Evolutionary conservation across 225 moss, liverwort and hornwort species (phyloP).

Genomic region (Straminergon stramineum): DNA sequence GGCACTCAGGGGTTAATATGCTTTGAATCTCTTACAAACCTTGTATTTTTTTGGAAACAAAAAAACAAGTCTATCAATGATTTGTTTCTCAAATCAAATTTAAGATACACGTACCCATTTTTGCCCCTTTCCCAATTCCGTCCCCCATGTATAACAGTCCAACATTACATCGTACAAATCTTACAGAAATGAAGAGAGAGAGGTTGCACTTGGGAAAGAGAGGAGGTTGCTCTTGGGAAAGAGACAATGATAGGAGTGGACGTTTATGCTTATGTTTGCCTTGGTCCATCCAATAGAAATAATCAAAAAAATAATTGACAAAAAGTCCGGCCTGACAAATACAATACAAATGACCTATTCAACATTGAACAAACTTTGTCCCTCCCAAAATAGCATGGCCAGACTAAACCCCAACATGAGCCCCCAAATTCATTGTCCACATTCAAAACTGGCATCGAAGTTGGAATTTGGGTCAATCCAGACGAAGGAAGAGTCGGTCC

Average conservation of each 20-base stretch:
- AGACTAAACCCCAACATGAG: not conserved
- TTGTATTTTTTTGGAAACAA: not conserved
- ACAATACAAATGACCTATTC: not conserved
- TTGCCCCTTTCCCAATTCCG: not conserved
- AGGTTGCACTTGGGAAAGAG: not conserved
- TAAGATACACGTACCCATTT: fast-evolving
- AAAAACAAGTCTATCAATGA: not conserved
- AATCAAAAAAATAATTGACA: too few relatives aligned
- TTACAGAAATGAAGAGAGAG: not conserved
- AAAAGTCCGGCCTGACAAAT: not conserved
- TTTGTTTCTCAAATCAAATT: not conserved
- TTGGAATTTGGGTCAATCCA: not conserved
- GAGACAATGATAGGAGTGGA: not conserved
- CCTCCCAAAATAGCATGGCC: not conserved
- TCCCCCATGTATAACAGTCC: not conserved
- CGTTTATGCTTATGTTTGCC: not conserved
- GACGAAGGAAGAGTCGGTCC: not conserved
- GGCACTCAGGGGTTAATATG: not conserved
- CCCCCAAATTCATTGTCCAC: not conserved
- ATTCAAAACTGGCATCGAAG: not conserved
- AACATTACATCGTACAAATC: not conserved
- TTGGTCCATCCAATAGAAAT: not conserved
- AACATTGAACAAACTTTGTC: not conserved
- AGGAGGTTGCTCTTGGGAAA: not conserved
- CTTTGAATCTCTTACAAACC: not conserved